A percentile compares a stretch with the other conserved stretches of the same genome.
Conservation (phyloP, 306 rosid species). For the Quercus mongolica region DNA sequence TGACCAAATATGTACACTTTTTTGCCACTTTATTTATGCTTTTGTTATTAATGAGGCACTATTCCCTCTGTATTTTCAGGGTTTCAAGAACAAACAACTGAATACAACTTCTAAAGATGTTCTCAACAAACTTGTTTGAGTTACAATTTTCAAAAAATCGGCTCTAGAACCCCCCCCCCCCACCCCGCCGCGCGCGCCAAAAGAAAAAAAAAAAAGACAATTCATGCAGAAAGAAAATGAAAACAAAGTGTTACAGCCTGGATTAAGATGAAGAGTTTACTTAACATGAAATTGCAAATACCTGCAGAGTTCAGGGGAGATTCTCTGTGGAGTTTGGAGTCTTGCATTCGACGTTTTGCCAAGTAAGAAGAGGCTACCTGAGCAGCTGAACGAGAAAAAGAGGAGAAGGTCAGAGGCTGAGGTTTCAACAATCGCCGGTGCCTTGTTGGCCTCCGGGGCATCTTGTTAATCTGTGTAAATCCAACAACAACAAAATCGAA, state of each 20-base stretch:
- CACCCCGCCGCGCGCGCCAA: too few species aligned
- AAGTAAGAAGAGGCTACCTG: conserved; percentile 18
- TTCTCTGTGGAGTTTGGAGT: conserved; percentile 13
- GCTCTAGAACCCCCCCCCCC: too few species aligned
- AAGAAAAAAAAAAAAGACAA: not conserved
- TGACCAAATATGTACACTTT: too few species aligned
- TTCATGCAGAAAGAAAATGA: not conserved
- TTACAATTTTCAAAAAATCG: too few species aligned
- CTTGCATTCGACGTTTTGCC: conserved; percentile 18
- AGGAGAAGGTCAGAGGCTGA: conserved; percentile 60
- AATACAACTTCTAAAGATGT: too few species aligned
- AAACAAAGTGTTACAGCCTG: not conserved
- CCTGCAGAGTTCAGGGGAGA: conserved; percentile 22
- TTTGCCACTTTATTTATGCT: too few species aligned
- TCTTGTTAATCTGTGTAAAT: conserved; percentile 12
- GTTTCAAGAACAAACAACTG: too few species aligned
- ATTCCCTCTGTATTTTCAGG: too few species aligned
- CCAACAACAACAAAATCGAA: not conserved
- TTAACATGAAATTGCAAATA: not conserved
- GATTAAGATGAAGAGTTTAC: not conserved
- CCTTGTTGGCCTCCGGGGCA: conserved; percentile 50
- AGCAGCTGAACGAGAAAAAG: conserved; percentile 57
- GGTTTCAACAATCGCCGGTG: conserved; percentile 18
- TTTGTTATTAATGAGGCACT: too few species aligned
- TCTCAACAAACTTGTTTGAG: too few species aligned